Conservation (phyloP, 2,329 filamentous ascomycete species). For the Neonectria neomacrospora region DNA sequence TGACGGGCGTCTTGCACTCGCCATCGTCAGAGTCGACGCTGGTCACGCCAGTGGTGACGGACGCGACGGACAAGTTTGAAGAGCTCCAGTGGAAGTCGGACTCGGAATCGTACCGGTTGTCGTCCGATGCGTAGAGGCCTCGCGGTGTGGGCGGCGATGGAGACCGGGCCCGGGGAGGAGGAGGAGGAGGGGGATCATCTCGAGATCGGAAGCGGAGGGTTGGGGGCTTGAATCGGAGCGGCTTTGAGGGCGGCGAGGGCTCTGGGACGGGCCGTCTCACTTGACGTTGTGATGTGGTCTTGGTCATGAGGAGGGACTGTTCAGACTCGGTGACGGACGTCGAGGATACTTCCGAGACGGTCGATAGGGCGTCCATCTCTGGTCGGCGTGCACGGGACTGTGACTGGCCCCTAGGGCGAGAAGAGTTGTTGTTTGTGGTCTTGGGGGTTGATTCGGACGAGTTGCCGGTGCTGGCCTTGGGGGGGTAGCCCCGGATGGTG, state of each 20-base stretch:
- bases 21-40: slow-evolving; percentile 43
- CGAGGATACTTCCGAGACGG: slow-evolving; percentile 41
- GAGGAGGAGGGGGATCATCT: slow-evolving; percentile 23
- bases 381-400: slow-evolving; percentile 32
- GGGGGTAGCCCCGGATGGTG: slow-evolving; percentile 41
- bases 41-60: slow-evolving; percentile 39
- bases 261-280: slow-evolving; percentile 5
- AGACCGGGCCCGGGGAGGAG: slow-evolving; percentile 22
- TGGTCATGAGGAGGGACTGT: slow-evolving; percentile 14
- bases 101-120: slow-evolving; percentile 41
- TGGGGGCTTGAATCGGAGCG: slow-evolving; percentile 41
- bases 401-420: slow-evolving; percentile 37
- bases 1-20: slow-evolving; percentile 17
- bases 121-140: slow-evolving; percentile 38
- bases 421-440: slow-evolving; percentile 28
- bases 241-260: slow-evolving; percentile 18
- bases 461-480: slow-evolving; percentile 29
- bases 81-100: slow-evolving; percentile 39
- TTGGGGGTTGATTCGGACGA: slow-evolving; percentile 33
- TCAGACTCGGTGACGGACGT: slow-evolving; percentile 23
- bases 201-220: slow-evolving; percentile 40
- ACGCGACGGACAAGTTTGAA: slow-evolving; percentile 38
- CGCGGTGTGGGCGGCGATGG: slow-evolving; percentile 38
- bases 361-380: slow-evolving; percentile 40
- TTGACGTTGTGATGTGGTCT: slow-evolving; percentile 8